Evolutionary conservation across 306 rosid genomes (phyloP).

Genomic region (Delonix regia): DNA sequence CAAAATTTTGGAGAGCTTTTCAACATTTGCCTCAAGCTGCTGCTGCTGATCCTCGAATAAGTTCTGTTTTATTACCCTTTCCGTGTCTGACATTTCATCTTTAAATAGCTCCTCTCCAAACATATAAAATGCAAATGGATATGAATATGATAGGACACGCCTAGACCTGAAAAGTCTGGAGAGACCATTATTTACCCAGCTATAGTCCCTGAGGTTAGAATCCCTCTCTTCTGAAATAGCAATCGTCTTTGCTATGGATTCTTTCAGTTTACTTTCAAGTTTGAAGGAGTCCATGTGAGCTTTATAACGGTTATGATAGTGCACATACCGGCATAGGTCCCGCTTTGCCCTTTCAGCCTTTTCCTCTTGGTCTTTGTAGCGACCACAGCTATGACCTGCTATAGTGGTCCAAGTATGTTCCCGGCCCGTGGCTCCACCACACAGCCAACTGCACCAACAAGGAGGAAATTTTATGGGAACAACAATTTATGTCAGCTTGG

Average conservation of each 20-base stretch:
- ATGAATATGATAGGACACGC: constrained; percentile 93
- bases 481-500: constrained; percentile 13
- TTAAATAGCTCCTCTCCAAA: constrained; percentile 93
- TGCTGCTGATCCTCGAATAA: constrained; percentile 99
- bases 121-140: constrained; percentile 97
- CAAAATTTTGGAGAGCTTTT: constrained; percentile 77
- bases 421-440: constrained; percentile 95
- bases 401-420: constrained; percentile 88
- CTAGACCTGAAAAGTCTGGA: constrained; percentile 87
- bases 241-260: constrained; percentile 62
- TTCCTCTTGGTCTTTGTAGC: constrained; percentile 69
- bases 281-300: constrained; percentile 97
- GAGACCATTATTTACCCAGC: constrained; percentile 89
- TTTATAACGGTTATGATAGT: constrained; percentile 90
- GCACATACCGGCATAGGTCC: constrained; percentile 85
- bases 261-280: constrained; percentile 85
- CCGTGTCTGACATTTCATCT: constrained; percentile 71
- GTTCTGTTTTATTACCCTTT: constrained; percentile 79
- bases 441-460: constrained; percentile 81
- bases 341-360: constrained; percentile 84
- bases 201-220: constrained; percentile 67
- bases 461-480: not conserved
- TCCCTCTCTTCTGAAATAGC: constrained; percentile 68
- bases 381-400: constrained; percentile 96
- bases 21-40: constrained; percentile 92